Conservation (phyloP, 2,329 filamentous ascomycete genomes). For the Aspergillus clavatus region DNA sequence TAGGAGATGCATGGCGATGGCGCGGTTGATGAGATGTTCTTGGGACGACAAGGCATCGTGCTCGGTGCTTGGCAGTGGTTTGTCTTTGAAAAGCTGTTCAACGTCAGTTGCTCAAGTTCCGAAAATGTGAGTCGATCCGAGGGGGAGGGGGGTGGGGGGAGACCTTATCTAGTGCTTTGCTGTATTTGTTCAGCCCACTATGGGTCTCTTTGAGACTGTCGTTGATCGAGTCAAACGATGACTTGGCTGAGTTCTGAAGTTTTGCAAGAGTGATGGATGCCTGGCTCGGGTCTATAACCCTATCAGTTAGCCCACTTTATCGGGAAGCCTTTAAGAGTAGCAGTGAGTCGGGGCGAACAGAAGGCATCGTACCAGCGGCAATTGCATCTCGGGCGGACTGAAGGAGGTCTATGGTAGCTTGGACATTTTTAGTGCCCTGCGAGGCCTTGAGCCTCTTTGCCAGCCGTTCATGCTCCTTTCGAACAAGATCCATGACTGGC, state of each 20-base stretch:
- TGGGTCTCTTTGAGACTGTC: slow-evolving; percentile 79
- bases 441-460: slow-evolving; percentile 64
- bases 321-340: slow-evolving; percentile 8
- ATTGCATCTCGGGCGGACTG: slow-evolving; percentile 68
- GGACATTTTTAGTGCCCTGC: slow-evolving; percentile 71
- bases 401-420: slow-evolving; percentile 75
- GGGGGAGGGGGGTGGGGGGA: no score
- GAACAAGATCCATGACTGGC: slow-evolving; percentile 57
- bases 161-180: slow-evolving; percentile 78
- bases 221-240: slow-evolving; percentile 73
- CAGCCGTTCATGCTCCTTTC: slow-evolving; percentile 70
- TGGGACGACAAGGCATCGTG: slow-evolving; percentile 75
- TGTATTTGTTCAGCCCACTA: slow-evolving; percentile 74
- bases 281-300: slow-evolving; percentile 57
- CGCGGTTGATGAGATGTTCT: slow-evolving; percentile 75
- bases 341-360: neutral
- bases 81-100: slow-evolving; percentile 60
- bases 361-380: slow-evolving; percentile 54
- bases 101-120: slow-evolving; percentile 1
- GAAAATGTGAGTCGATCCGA: neutral
- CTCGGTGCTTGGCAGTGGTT: slow-evolving; percentile 67
- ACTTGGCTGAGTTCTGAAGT: slow-evolving; percentile 79
- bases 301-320: slow-evolving; percentile 6
- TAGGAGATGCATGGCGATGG: slow-evolving; percentile 93
- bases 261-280: slow-evolving; percentile 72